Percentiles rank a stretch among this genome's conserved stretches.
Conservation (phyloP, 331 rosid species). For the Cucumis variabilis region DNA sequence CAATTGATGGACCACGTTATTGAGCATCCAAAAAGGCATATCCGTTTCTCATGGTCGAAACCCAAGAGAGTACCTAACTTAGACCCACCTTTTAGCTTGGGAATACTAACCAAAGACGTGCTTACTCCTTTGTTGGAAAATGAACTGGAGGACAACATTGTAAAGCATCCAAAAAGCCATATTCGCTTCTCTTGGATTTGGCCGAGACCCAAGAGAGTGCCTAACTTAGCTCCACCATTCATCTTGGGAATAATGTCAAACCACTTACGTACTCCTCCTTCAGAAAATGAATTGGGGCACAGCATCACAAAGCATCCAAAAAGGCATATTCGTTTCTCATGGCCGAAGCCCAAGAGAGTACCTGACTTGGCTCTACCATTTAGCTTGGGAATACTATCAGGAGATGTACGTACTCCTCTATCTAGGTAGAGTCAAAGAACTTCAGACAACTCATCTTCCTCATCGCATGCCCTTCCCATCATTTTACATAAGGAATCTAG, state of each 20-base stretch:
- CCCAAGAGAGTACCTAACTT: too few species aligned
- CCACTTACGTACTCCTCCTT: too few species aligned
- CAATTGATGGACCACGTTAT: neutral
- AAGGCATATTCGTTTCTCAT: neutral
- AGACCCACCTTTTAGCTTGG: too few species aligned
- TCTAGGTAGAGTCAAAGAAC: neutral
- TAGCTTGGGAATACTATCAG: too few species aligned
- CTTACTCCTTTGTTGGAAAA: too few species aligned
- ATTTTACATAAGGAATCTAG: neutral
- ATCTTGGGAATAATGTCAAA: too few species aligned
- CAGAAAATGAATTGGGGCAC: neutral
- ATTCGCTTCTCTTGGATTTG: too few species aligned
- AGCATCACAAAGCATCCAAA: neutral
- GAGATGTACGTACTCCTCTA: neutral
- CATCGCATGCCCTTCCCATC: neutral
- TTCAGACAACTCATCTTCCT: neutral
- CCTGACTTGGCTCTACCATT: neutral
- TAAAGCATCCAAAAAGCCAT: neutral
- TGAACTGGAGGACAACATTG: neutral
- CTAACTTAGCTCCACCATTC: too few species aligned
- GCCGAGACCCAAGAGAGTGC: too few species aligned
- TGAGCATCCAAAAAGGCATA: too few species aligned
- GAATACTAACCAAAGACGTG: too few species aligned
- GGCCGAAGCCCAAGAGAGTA: neutral
- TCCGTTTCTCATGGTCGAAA: too few species aligned